Conservation (phyloP, 108 stramenopile species). For the Phaeodactylum tricornutum region DNA sequence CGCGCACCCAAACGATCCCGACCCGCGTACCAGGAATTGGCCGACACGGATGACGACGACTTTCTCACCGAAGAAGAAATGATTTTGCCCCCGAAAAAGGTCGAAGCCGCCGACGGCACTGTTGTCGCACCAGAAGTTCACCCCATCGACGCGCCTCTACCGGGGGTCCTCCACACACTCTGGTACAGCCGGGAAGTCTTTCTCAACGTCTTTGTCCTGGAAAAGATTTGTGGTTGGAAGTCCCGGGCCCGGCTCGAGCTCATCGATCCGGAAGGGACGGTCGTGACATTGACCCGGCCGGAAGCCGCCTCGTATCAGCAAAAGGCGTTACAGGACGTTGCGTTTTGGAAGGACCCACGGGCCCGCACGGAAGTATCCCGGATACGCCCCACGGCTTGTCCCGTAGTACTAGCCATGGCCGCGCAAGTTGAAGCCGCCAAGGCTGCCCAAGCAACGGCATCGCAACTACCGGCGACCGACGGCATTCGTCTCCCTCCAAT, state of each 20-base stretch:
- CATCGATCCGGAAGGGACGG: not conserved
- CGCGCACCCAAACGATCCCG: constrained; percentile 36
- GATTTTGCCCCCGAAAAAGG: not conserved
- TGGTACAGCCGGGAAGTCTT: constrained; percentile 79
- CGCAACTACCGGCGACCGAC: too few relatives aligned
- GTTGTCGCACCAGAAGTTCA: not conserved
- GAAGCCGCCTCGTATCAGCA: constrained; percentile 38
- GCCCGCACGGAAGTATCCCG: constrained; percentile 71
- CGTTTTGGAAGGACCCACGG: constrained; percentile 35
- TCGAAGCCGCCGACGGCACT: not conserved
- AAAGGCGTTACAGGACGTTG: constrained; percentile 26
- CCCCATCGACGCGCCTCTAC: constrained; percentile 61
- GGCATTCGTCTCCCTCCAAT: too few relatives aligned
- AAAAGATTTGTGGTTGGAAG: constrained; percentile 76
- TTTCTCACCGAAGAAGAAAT: constrained; percentile 23
- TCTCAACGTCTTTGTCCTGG: constrained; percentile 65
- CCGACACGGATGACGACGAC: constrained; percentile 53
- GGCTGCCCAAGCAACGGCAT: not conserved
- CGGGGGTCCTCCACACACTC: constrained; percentile 45
- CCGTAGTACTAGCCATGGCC: constrained; percentile 43
- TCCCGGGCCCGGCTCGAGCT: constrained; percentile 24
- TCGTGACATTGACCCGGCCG: constrained; percentile 14
- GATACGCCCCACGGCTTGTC: constrained; percentile 51
- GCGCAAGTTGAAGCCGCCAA: not conserved
- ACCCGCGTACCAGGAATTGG: constrained; percentile 37